Evolutionary conservation across 1,139 yeast species (phyloP), one percentile per base, ranked within the genome.

Genomic region (Kodamaea arcana): DNA sequence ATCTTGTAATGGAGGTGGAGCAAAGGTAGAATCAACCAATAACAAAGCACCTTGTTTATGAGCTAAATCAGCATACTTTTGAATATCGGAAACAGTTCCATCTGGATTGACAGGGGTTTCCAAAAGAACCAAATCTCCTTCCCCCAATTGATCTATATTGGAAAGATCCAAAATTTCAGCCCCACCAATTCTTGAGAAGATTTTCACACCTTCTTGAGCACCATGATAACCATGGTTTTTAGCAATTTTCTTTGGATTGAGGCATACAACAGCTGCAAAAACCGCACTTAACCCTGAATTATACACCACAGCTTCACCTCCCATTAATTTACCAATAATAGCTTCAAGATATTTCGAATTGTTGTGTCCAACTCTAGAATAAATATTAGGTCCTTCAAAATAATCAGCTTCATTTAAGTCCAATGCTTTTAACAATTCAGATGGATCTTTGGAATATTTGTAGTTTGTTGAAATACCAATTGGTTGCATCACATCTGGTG

Each of bases 81-180:
- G 60, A 36, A 88, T 75, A 51, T 83, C 86, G 35, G 67, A 62
- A n/a, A 81, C 75, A 6, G 72, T 63, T 1, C 96, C 96, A 35
- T 72, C 75, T 14, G 97, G 97, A 55, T 90, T 90, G 39, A 86
- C 78, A 3, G 97, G 97, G 0, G 94, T 79, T 59, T 88, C 97
- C 31, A 88, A 53, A 53, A 87, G 95, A 26, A 88, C 72, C 27
- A 88, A 60, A 54, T 88, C 97, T 18, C 95, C 96, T 25, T 60
- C 46, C 15, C 71, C 62, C 36, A 83, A 63, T 20, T 73, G 62
- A 16, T 58, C 63, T 30, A 60, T 56, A 18, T 75, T 77, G 12
- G 70, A 69, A 22, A 83, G 62, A 0, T 69, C 56, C 32, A 77
- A 64, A 34, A 73, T 67, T 44, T 80, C 68, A 34, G 81, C 53